Percentiles rank a stretch among this genome's conserved stretches.
Evolutionary conservation across 257 asterid genomes (phyloP).

Genomic region (Lycium barbarum): DNA sequence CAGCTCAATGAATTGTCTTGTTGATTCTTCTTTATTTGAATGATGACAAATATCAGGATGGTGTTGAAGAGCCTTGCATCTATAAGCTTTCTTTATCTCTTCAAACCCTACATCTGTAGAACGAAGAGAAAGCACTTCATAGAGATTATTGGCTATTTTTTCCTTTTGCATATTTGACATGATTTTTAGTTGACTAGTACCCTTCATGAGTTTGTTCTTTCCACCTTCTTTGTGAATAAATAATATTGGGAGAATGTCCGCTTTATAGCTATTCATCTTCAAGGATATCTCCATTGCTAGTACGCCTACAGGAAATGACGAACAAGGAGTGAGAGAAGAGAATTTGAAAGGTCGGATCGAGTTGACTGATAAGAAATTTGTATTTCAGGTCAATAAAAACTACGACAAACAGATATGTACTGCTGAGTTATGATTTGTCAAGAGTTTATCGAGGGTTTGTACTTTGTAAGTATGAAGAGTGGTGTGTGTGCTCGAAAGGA

Average conservation of each 20-base stretch:
- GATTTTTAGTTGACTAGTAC: background rate
- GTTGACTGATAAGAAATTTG: background rate
- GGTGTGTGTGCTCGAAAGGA: too few species aligned
- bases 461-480: background rate
- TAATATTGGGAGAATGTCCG: background rate
- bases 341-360: background rate
- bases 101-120: conserved; percentile 46
- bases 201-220: background rate
- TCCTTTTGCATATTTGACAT: conserved; percentile 1
- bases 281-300: conserved; percentile 12
- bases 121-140: conserved; percentile 48
- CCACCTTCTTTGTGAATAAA: background rate
- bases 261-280: conserved; percentile 20
- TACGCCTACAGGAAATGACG: background rate
- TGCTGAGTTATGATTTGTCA: background rate
- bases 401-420: background rate
- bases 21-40: conserved; percentile 45
- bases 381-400: background rate
- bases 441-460: background rate
- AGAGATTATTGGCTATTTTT: conserved; percentile 37
- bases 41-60: conserved; percentile 55
- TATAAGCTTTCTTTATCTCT: conserved; percentile 62
- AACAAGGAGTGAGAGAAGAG: background rate
- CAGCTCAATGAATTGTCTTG: conserved; percentile 48
- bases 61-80: conserved; percentile 49